These are phyloP conservation scores for Luffa acutangula DNA, from an alignment of 306 rosid species.

Conservation along the genomic window DNA sequence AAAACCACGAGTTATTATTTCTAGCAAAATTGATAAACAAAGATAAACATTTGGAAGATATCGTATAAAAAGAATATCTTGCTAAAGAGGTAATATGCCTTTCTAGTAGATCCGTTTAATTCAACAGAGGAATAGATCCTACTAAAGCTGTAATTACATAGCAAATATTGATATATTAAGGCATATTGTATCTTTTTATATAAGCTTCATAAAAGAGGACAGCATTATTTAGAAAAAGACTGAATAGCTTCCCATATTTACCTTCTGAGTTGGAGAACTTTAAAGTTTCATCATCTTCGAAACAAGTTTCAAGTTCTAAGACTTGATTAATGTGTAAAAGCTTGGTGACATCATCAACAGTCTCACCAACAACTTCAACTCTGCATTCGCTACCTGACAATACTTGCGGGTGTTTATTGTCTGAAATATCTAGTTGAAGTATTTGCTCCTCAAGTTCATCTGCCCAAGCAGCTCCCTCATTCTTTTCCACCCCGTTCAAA, in stretches of 20 bases:
- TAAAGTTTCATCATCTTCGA: conserved; percentile 16
- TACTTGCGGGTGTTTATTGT: conserved; percentile 19
- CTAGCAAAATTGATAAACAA: not conserved
- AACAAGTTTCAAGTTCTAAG: conserved; percentile 20
- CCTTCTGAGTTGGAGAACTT: conserved; percentile 32
- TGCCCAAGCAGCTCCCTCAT: conserved; percentile 5
- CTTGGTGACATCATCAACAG: conserved; percentile 10
- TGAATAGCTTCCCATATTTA: conserved; percentile 10
- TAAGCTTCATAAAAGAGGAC: not conserved
- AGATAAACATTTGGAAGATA: not conserved
- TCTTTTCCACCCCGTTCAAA: conserved; percentile 11
- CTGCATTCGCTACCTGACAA: conserved; percentile 12
- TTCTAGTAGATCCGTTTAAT: not conserved
- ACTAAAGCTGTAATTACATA: not conserved
- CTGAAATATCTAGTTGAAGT: conserved; percentile 15
- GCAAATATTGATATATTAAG: not conserved
- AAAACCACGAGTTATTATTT: not conserved
- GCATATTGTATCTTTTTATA: not conserved
- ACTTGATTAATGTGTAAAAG: not conserved
- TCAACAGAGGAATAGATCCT: not conserved
- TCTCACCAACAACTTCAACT: conserved; percentile 10
- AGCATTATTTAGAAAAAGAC: not conserved
- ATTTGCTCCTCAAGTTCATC: conserved; percentile 15
- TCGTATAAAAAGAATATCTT: not conserved
- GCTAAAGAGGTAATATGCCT: not conserved